These are phyloP conservation scores for Coleophoma crateriformis DNA, from an alignment of 2,329 filamentous ascomycete species.

Conservation along the genomic window DNA sequence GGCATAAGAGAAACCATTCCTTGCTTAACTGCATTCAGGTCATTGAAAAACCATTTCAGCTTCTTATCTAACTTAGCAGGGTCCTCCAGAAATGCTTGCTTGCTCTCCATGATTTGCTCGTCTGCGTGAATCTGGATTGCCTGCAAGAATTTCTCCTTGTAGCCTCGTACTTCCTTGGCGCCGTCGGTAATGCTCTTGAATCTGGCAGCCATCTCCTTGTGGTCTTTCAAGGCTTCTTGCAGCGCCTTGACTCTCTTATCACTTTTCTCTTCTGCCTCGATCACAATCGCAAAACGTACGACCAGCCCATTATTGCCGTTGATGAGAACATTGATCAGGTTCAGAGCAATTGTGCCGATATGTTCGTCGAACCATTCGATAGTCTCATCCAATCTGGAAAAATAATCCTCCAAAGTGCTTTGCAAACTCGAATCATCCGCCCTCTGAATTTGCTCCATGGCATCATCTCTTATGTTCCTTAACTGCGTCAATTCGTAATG, in stretches of 20 bases:
- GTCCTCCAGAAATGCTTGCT: slow-evolving; percentile 73
- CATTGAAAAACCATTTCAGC: slow-evolving; percentile 96
- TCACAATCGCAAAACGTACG: slow-evolving; percentile 84
- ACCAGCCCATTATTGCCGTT: slow-evolving; percentile 84
- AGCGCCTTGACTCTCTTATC: slow-evolving; percentile 86
- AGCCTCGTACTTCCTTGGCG: slow-evolving; percentile 85
- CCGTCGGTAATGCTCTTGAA: slow-evolving; percentile 96
- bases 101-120: slow-evolving; percentile 54
- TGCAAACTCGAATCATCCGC: slow-evolving; percentile 69
- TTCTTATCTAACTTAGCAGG: slow-evolving; percentile 79
- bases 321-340: slow-evolving; percentile 81
- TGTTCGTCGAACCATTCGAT: slow-evolving; percentile 97
- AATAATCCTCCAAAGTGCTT: slow-evolving; percentile 84
- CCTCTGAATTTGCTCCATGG: slow-evolving; percentile 89
- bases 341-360: slow-evolving; percentile 81
- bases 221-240: slow-evolving; percentile 91
- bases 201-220: slow-evolving; percentile 86
- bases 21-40: slow-evolving; percentile 88
- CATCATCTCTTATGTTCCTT: slow-evolving; percentile 90
- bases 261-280: slow-evolving; percentile 94
- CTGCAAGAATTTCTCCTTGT: slow-evolving; percentile 91
- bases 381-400: slow-evolving; percentile 76
- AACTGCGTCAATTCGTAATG: slow-evolving; percentile 91
- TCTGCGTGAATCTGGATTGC: slow-evolving; percentile 59
- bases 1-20: slow-evolving; percentile 91